phyloP scores from a whole-genome alignment of 2,329 filamentous ascomycete genomes.

The Botrytis fabae region DNA sequence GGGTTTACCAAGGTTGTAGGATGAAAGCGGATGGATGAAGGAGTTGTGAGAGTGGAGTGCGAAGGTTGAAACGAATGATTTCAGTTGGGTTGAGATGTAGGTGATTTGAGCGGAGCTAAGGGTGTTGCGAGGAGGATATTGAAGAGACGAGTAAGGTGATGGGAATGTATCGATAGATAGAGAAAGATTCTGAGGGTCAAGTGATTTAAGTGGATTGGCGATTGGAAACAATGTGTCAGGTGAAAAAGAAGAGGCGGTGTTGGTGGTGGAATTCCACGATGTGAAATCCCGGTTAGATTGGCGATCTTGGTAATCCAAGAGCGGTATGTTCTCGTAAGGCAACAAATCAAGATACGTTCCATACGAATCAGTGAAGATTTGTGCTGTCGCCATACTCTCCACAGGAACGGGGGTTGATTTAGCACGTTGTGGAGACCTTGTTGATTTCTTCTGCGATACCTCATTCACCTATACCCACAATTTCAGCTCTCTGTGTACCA shows the following conservation, averaged over 20 bases:
- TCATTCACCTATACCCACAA: constrained; percentile 3
- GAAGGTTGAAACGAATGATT: constrained; percentile 23
- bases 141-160: constrained; percentile 25
- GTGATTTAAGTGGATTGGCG: no score
- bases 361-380: neutral
- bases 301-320: neutral
- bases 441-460: neutral
- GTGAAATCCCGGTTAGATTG: neutral
- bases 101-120: constrained; percentile 22
- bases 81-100: constrained; percentile 27
- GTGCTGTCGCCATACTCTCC: neutral
- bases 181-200: neutral
- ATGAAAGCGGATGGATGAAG: constrained; percentile 31
- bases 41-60: constrained; percentile 26
- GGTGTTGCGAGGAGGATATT: constrained; percentile 13
- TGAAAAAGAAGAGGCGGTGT: neutral
- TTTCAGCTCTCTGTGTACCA: neutral
- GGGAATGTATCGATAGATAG: neutral
- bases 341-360: neutral
- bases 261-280: neutral
- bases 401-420: neutral
- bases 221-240: neutral
- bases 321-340: neutral
- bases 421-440: neutral
- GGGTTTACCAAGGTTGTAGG: neutral